Conservation (phyloP, 257 asterid genomes). For the Petrea volubilis region DNA sequence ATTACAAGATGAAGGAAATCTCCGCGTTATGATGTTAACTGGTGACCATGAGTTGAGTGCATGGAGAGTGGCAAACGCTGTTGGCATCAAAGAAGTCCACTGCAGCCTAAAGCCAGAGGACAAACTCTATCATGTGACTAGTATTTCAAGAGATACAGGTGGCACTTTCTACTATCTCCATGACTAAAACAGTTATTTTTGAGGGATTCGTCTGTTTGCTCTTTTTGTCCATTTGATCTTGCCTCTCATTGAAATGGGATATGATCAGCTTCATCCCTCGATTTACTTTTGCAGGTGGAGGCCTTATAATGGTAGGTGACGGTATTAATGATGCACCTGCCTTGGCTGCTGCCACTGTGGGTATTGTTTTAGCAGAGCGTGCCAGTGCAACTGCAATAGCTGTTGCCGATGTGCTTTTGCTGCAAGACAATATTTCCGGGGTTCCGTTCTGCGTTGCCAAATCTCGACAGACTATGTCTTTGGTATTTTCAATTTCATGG, state of each 20-base stretch:
- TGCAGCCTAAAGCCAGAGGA: slow-evolving; percentile 95
- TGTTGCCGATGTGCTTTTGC: slow-evolving; percentile 91
- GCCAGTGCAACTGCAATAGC: slow-evolving; percentile 99
- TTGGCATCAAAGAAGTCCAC: slow-evolving; percentile 86
- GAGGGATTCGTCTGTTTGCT: background rate
- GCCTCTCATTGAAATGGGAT: background rate
- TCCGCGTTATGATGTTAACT: slow-evolving; percentile 91
- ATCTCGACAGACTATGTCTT: slow-evolving; percentile 82
- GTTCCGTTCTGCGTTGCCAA: slow-evolving; percentile 92
- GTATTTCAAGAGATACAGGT: slow-evolving; percentile 88
- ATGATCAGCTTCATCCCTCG: background rate
- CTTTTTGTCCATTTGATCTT: no score
- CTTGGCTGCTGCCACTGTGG: slow-evolving; percentile 95
- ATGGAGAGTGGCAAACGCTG: slow-evolving; percentile 88
- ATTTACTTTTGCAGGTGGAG: slow-evolving; percentile 57
- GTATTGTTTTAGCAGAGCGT: slow-evolving; percentile 92
- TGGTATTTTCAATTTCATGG: slow-evolving; percentile 50
- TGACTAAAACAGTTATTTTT: background rate
- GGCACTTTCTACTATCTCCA: background rate
- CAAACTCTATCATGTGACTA: slow-evolving; percentile 85
- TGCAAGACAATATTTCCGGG: slow-evolving; percentile 89
- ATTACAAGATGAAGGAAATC: slow-evolving; percentile 72
- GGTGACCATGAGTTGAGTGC: slow-evolving; percentile 98
- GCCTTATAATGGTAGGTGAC: slow-evolving; percentile 98
- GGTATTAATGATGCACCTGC: slow-evolving; percentile 99